Evolutionary conservation across 2,329 filamentous ascomycete species (phyloP).

Genomic region (Leptographium radiaticola): DNA sequence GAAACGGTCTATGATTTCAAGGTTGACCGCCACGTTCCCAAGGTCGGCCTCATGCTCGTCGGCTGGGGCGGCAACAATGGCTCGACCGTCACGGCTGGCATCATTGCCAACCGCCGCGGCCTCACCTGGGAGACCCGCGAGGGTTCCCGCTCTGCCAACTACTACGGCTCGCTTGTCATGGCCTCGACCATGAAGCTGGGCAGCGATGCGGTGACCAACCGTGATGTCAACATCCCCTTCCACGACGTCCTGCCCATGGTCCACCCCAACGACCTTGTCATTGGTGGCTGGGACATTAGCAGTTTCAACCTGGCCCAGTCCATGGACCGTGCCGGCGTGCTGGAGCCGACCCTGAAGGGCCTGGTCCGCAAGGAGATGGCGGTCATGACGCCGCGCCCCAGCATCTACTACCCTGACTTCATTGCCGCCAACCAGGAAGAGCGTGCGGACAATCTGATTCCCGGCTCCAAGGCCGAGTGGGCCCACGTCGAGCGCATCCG

Average conservation of each 20-base stretch:
- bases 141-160: slow-evolving; percentile 75
- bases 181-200: slow-evolving; percentile 94
- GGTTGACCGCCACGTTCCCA: slow-evolving; percentile 84
- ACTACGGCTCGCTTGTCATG: slow-evolving; percentile 98
- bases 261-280: slow-evolving; percentile 86
- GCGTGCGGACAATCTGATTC: slow-evolving; percentile 80
- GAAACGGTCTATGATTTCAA: slow-evolving; percentile 95
- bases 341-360: slow-evolving; percentile 87
- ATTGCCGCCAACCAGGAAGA: slow-evolving; percentile 98
- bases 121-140: slow-evolving; percentile 91
- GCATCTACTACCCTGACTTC: slow-evolving; percentile 98
- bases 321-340: slow-evolving; percentile 91
- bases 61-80: slow-evolving; percentile 98
- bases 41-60: slow-evolving; percentile 93
- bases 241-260: slow-evolving; percentile 91
- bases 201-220: slow-evolving; percentile 65
- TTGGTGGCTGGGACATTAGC: slow-evolving; percentile 98
- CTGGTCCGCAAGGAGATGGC: slow-evolving; percentile 90
- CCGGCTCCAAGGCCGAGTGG: slow-evolving; percentile 70
- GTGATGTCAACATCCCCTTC: slow-evolving; percentile 94
- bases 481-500: slow-evolving; percentile 89
- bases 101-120: slow-evolving; percentile 82
- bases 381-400: slow-evolving; percentile 75
- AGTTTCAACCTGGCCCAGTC: slow-evolving; percentile 74
- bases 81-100: slow-evolving; percentile 90